Percentiles rank a stretch among this genome's conserved stretches.
Evolutionary conservation across 2,329 filamentous ascomycete species (phyloP).

Genomic region (Blastomyces silverae): DNA sequence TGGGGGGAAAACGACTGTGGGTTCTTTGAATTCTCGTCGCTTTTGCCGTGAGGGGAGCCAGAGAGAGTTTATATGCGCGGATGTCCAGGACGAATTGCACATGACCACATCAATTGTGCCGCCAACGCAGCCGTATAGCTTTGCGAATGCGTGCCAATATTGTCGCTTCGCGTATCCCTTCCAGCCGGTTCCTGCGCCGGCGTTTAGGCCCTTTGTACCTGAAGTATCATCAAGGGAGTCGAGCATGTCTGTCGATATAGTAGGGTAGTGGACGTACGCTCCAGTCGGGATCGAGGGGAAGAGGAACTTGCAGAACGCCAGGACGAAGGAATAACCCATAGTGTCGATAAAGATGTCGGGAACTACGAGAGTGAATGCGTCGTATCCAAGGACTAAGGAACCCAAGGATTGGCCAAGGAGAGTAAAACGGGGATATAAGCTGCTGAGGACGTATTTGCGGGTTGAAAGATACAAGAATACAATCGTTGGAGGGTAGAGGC

Average conservation of each 20-base stretch:
- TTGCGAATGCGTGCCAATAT: conserved; percentile 85
- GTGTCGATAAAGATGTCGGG: conserved; percentile 95
- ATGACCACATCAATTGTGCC: conserved; percentile 85
- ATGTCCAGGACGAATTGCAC: conserved; percentile 96
- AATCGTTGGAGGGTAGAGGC: conserved; percentile 72
- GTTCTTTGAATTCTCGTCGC: conserved; percentile 41
- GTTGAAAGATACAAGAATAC: conserved; percentile 88
- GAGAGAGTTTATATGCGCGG: conserved; percentile 68
- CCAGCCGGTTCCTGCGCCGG: conserved; percentile 67
- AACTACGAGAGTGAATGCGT: conserved; percentile 84
- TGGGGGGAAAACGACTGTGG: conserved; percentile 77
- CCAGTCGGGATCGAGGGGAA: conserved; percentile 76
- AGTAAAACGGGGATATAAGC: conserved; percentile 86
- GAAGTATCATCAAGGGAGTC: conserved; percentile 63
- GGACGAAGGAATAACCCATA: conserved; percentile 92
- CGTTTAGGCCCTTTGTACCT: conserved; percentile 68
- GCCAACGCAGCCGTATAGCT: conserved; percentile 74
- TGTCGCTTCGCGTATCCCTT: conserved; percentile 64
- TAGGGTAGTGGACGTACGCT: conserved; percentile 96
- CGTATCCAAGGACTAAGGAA: conserved; percentile 78
- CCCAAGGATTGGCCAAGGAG: conserved; percentile 89
- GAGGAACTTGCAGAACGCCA: conserved; percentile 73
- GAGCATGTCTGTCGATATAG: conserved; percentile 97
- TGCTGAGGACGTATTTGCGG: conserved; percentile 75
- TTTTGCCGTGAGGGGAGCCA: conserved; percentile 56